Conservation (phyloP, 805 yeast genomes). For the Candida sithepensis region DNA sequence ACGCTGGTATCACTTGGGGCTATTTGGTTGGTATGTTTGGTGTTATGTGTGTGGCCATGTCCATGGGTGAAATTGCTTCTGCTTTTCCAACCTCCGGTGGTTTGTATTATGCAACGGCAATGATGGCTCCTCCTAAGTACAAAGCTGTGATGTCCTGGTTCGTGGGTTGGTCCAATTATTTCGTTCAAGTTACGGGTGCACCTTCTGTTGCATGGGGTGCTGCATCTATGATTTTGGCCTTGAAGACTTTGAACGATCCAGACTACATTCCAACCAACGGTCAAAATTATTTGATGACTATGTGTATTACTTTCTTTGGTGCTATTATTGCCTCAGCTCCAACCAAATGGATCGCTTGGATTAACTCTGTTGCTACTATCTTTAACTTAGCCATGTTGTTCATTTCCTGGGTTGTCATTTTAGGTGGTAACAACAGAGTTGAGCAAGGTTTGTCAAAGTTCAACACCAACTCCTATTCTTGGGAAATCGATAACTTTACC, state of each 20-base stretch:
- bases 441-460: conserved; percentile 39
- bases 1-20: conserved; percentile 61
- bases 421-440: conserved; percentile 43
- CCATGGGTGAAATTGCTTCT: conserved; percentile 61
- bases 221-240: conserved; percentile 53
- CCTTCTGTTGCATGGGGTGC: conserved; percentile 59
- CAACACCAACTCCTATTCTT: conserved; percentile 44
- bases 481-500: conserved; percentile 53
- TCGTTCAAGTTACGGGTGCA: conserved; percentile 58
- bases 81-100: conserved; percentile 67
- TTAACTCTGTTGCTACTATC: conserved; percentile 48
- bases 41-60: conserved; percentile 51
- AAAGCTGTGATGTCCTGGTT: conserved; percentile 56
- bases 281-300: conserved; percentile 47
- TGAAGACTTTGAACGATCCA: conserved; percentile 39
- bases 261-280: conserved; percentile 42
- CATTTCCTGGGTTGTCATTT: conserved; percentile 49
- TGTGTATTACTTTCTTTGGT: conserved; percentile 46
- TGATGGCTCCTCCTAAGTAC: conserved; percentile 51
- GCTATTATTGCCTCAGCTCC: conserved; percentile 48
- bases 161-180: conserved; percentile 61
- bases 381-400: conserved; percentile 45
- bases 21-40: conserved; percentile 53
- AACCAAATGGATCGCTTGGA: conserved; percentile 49
- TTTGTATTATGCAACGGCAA: conserved; percentile 62